Percentiles rank a stretch among this genome's conserved stretches.
Conservation (phyloP, 352 stramenopile genomes). For the Globisporangium cederbergense region DNA sequence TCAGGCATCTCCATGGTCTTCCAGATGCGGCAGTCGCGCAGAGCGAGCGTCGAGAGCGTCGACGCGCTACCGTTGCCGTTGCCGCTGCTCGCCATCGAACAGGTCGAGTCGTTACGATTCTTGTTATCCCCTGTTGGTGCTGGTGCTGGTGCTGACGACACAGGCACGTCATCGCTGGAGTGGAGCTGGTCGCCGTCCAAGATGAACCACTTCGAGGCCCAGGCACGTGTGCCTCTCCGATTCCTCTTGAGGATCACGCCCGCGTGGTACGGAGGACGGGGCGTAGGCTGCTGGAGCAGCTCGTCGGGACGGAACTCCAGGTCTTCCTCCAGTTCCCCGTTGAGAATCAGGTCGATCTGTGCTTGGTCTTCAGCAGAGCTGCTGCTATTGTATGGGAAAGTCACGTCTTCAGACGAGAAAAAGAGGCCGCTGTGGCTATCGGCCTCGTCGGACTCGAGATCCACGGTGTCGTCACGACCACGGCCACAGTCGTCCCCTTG, state of each 20-base stretch:
- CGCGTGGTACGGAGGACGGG: constrained; percentile 45
- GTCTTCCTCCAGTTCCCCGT: constrained; percentile 21
- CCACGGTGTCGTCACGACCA: constrained; percentile 37
- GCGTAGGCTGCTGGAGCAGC: constrained; percentile 22
- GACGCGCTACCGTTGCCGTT: constrained; percentile 24
- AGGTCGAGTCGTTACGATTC: neutral
- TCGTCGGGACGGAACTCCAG: constrained; percentile 21
- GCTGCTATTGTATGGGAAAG: constrained; percentile 23
- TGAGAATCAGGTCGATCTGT: constrained; percentile 21
- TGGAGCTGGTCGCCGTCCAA: constrained; percentile 70
- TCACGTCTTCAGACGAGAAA: constrained; percentile 23
- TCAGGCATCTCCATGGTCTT: constrained; percentile 87
- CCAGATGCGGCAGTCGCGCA: constrained; percentile 78
- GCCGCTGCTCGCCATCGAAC: neutral
- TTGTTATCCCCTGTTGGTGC: constrained; percentile 21
- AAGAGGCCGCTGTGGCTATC: constrained; percentile 22
- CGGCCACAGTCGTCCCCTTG: constrained; percentile 23
- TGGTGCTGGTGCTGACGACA: constrained; percentile 2
- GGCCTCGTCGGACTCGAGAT: constrained; percentile 39
- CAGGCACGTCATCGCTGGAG: constrained; percentile 44
- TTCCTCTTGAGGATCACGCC: constrained; percentile 72
- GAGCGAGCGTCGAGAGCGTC: constrained; percentile 53
- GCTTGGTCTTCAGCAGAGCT: neutral
- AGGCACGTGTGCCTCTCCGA: constrained; percentile 63
- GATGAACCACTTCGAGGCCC: constrained; percentile 70